A percentile compares a stretch with the other conserved stretches of the same genome.
Conservation (phyloP, 1,139 yeast species). For the Magnusiomyces tetraspermus region DNA sequence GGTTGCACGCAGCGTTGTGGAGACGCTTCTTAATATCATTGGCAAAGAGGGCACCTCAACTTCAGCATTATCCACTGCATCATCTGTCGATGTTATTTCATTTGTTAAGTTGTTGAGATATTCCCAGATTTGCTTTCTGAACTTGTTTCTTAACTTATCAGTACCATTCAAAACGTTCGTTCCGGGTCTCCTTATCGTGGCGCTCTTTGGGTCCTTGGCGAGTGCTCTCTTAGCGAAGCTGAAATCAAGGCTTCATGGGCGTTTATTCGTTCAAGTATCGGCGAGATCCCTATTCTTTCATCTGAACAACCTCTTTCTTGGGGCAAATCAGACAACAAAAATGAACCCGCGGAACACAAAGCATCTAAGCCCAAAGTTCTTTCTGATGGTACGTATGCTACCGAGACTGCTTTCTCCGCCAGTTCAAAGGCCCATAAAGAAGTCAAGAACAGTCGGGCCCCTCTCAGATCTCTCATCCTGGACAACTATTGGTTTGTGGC, state of each 20-base stretch:
- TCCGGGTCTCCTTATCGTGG: constrained; percentile 91
- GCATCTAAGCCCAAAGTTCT: constrained; percentile 67
- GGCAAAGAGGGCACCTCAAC: constrained; percentile 64
- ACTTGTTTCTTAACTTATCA: constrained; percentile 56
- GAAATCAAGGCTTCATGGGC: constrained; percentile 84
- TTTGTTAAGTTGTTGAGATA: constrained; percentile 90
- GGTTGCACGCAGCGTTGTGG: constrained; percentile 87
- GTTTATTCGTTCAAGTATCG: constrained; percentile 70
- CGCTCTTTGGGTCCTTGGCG: constrained; percentile 93
- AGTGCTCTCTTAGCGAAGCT: constrained; percentile 63
- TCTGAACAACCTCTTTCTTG: constrained; percentile 50
- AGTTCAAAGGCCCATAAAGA: constrained; percentile 33
- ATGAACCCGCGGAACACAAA: constrained; percentile 32
- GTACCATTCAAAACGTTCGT: constrained; percentile 55
- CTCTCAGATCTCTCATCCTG: constrained; percentile 71
- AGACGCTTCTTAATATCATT: constrained; percentile 74
- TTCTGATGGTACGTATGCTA: constrained; percentile 98
- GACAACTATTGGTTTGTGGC: constrained; percentile 88
- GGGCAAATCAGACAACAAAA: no score
- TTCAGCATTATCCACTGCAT: constrained; percentile 31
- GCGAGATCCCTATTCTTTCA: constrained; percentile 83
- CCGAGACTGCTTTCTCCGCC: constrained; percentile 72
- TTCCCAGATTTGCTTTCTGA: constrained; percentile 71
- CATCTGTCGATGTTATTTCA: constrained; percentile 86
- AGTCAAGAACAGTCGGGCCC: constrained; percentile 42